Conservation (phyloP, 2,329 filamentous ascomycete genomes). For the Intubia oerlemansii region DNA sequence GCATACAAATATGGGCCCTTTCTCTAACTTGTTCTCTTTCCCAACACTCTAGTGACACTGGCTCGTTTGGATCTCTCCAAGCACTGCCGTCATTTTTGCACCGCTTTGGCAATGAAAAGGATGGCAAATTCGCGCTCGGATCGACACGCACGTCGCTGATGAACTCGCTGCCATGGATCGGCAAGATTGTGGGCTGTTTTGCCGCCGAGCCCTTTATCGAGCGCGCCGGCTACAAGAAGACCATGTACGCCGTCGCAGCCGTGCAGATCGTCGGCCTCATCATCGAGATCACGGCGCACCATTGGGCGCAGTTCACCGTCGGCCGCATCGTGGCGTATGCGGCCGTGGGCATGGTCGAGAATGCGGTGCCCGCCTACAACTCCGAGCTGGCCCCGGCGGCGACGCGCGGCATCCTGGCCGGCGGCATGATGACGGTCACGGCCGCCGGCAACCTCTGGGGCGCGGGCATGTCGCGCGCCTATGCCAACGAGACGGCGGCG, state of each 20-base stretch:
- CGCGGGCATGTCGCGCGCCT: constrained; percentile 9
- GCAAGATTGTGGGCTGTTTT: constrained; percentile 6
- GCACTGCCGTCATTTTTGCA: constrained; percentile 6
- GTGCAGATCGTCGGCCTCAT: constrained; percentile 7
- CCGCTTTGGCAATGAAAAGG: constrained; percentile 4
- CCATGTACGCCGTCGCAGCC: constrained; percentile 4
- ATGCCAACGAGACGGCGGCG: constrained; percentile 9
- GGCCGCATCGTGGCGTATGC: constrained; percentile 11
- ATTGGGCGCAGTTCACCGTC: constrained; percentile 8
- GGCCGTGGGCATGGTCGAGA: constrained; percentile 9
- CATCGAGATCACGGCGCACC: constrained; percentile 5
- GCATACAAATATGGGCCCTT: too few species aligned
- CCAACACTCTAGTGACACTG: constrained; percentile 7
- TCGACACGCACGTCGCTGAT: constrained; percentile 3
- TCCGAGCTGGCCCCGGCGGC: constrained; percentile 5
- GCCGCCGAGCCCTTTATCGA: constrained; percentile 6
- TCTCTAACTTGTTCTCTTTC: too few species aligned
- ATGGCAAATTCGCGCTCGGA: constrained; percentile 1
- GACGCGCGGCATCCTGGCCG: constrained; percentile 4
- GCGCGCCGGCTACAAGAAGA: constrained; percentile 7
- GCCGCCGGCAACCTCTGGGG: constrained; percentile 7
- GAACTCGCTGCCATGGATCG: constrained; percentile 8
- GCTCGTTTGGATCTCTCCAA: constrained; percentile 7
- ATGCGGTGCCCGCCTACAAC: constrained; percentile 6
- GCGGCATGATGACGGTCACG: constrained; percentile 6